Conservation (phyloP, 306 rosid species). For the Dryas alaskensis region DNA sequence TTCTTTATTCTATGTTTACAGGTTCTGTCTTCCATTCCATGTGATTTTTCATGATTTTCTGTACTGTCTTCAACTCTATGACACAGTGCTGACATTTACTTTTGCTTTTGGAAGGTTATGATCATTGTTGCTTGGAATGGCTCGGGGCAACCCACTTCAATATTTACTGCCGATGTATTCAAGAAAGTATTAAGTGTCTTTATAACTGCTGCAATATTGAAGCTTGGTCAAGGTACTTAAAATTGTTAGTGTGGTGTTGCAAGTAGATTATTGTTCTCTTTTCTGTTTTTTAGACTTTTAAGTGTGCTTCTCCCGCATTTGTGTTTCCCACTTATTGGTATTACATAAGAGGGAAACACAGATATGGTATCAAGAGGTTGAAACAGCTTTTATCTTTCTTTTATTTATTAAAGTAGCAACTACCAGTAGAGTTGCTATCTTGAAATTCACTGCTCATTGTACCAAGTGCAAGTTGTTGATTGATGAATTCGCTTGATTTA, state of each 20-base stretch:
- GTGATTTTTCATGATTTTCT: slow-evolving; percentile 6
- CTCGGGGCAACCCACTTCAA: slow-evolving; percentile 66
- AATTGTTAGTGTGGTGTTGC: neutral
- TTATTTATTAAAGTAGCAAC: neutral
- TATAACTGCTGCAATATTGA: slow-evolving; percentile 89
- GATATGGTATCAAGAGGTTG: neutral
- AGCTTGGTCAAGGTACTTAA: slow-evolving; percentile 80
- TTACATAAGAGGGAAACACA: too few species aligned
- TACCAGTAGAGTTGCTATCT: neutral
- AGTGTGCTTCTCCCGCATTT: neutral
- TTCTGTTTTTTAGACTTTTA: neutral
- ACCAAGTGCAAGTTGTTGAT: neutral
- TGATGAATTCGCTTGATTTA: slow-evolving; percentile 19
- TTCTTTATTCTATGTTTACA: slow-evolving; percentile 87
- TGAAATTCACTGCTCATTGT: neutral
- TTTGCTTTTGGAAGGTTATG: slow-evolving; percentile 61
- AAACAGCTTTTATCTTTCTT: neutral
- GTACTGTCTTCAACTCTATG: slow-evolving; percentile 14
- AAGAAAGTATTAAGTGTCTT: slow-evolving; percentile 86
- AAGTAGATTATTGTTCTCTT: neutral
- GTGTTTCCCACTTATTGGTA: neutral
- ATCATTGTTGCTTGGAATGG: slow-evolving; percentile 95
- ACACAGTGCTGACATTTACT: slow-evolving; percentile 27
- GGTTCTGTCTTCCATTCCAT: slow-evolving; percentile 45
- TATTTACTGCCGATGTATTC: slow-evolving; percentile 65